Conservation (phyloP, 1,284 basidiomycete genomes). For the Cryptococcus sp. region DNA sequence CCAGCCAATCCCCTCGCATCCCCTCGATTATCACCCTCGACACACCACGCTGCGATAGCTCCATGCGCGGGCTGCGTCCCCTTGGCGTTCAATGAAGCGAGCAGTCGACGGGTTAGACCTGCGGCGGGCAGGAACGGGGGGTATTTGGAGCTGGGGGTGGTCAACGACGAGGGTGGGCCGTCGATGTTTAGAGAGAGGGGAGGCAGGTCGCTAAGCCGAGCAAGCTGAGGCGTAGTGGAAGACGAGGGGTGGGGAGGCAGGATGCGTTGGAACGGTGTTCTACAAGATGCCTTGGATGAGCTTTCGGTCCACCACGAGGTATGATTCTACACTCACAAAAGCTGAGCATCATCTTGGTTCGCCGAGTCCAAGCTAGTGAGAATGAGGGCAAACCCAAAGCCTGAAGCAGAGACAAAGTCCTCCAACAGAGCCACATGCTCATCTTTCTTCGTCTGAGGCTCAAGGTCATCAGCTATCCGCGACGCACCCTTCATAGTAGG, state of each 20-base stretch:
- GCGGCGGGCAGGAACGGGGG: constrained; percentile 61
- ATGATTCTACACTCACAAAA: constrained; percentile 58
- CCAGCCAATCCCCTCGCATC: constrained; percentile 65
- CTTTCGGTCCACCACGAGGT: neutral
- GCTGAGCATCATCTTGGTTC: constrained; percentile 68
- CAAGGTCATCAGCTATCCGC: constrained; percentile 1
- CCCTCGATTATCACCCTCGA: constrained; percentile 71
- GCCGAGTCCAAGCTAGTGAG: constrained; percentile 70
- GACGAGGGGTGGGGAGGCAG: constrained; percentile 15
- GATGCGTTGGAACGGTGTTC: constrained; percentile 25
- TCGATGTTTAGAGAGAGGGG: constrained; percentile 32
- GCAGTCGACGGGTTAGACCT: constrained; percentile 64
- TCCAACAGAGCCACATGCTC: constrained; percentile 61
- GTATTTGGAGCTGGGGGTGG: constrained; percentile 44
- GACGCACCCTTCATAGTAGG: neutral
- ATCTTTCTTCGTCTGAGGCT: constrained; percentile 61
- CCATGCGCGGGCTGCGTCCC: constrained; percentile 24
- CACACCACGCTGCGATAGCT: constrained; percentile 56
- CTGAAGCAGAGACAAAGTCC: constrained; percentile 56
- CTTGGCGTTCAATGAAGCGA: constrained; percentile 52
- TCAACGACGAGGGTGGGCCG: constrained; percentile 41
- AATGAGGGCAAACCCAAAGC: constrained; percentile 58
- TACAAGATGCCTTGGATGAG: constrained; percentile 6
- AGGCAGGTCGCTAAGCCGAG: constrained; percentile 42
- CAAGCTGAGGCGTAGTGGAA: neutral